Percentiles rank a stretch among this genome's conserved stretches.
phyloP scores from a whole-genome alignment of 768 basidiomycete species.

The Amanita rubescens region DNA sequence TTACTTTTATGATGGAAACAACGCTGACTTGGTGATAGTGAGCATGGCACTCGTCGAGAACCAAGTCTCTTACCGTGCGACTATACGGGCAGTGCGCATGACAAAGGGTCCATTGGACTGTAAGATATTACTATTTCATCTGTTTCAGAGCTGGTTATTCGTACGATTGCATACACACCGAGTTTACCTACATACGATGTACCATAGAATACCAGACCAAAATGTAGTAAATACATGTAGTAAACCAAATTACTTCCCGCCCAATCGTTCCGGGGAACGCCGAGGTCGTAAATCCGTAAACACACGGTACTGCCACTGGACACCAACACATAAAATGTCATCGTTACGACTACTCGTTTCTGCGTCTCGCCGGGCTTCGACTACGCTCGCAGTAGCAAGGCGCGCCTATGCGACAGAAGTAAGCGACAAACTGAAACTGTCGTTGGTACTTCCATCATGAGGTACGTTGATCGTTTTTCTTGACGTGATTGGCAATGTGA shows the following conservation, averaged over 20 bases:
- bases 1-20: not conserved
- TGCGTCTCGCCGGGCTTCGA: conserved; percentile 52
- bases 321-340: conserved; percentile 48
- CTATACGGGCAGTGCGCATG: conserved; percentile 42
- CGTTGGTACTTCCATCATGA: conserved; percentile 93
- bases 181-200: too few species aligned
- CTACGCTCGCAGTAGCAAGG: conserved; percentile 42
- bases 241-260: too few species aligned
- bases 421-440: conserved; percentile 85
- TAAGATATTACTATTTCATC: conserved; percentile 10
- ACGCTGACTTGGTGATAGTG: conserved; percentile 32
- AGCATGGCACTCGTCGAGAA: conserved; percentile 55
- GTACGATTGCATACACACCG: too few species aligned
- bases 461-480: conserved; percentile 39
- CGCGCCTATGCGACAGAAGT: conserved; percentile 86
- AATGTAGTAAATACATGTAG: too few species aligned
- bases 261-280: conserved; percentile 4
- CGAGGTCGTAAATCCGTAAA: conserved; percentile 29
- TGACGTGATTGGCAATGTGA: not conserved
- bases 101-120: conserved; percentile 38
- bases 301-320: conserved; percentile 27
- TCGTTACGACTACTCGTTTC: conserved; percentile 64
- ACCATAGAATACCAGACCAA: too few species aligned
- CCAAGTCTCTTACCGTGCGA: conserved; percentile 57
- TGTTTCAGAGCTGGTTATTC: not conserved